phyloP scores from a whole-genome alignment of 352 stramenopile genomes.

The Albugo laibachii region DNA sequence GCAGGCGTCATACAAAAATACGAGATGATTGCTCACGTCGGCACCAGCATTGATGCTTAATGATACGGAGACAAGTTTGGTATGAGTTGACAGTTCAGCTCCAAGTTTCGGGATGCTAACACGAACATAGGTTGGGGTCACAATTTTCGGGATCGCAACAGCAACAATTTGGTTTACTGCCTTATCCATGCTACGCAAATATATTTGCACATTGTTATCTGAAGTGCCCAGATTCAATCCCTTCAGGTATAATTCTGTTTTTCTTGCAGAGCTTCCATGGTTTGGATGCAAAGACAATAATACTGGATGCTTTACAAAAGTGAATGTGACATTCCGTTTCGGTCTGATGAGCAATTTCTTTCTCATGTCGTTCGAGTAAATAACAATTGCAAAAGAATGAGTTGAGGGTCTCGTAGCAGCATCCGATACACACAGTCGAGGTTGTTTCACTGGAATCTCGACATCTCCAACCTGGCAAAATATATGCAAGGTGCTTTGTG shows the following conservation, averaged over 20 bases:
- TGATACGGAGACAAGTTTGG: slow-evolving; percentile 10
- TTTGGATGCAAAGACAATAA: slow-evolving; percentile 8
- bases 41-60: slow-evolving; percentile 4
- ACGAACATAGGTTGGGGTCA: slow-evolving; percentile 7
- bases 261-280: slow-evolving; percentile 9
- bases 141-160: slow-evolving; percentile 4
- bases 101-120: slow-evolving; percentile 7
- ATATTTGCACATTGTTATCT: background rate
- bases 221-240: background rate
- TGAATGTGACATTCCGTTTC: slow-evolving; percentile 7
- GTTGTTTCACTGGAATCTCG: too few relatives aligned
- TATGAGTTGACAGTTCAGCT: background rate
- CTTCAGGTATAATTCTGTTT: slow-evolving; percentile 4
- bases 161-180: slow-evolving; percentile 5
- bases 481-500: too few relatives aligned
- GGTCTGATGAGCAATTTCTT: slow-evolving; percentile 7
- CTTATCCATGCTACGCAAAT: slow-evolving; percentile 13
- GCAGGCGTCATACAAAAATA: slow-evolving; percentile 6
- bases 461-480: too few relatives aligned
- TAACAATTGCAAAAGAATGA: slow-evolving; percentile 11
- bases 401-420: background rate
- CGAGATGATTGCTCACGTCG: slow-evolving; percentile 5
- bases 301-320: slow-evolving; percentile 9
- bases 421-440: slow-evolving; percentile 8
- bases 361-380: slow-evolving; percentile 1